phyloP scores from a whole-genome alignment of 495 filamentous ascomycete species.

The Penicillium arizonense region DNA sequence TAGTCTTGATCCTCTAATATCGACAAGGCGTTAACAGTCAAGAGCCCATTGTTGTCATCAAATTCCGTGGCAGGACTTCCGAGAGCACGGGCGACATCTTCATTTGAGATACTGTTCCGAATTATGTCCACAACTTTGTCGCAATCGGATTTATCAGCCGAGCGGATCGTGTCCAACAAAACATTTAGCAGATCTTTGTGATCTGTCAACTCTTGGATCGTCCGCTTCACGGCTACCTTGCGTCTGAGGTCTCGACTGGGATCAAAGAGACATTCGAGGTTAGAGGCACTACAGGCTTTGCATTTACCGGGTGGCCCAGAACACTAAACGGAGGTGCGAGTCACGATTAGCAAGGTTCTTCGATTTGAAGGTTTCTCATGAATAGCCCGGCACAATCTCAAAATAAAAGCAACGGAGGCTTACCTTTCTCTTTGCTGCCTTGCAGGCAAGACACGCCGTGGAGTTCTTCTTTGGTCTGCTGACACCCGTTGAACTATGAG shows the following conservation, averaged over 20 bases:
- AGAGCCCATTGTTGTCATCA: conserved; percentile 14
- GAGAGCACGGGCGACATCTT: conserved; percentile 24
- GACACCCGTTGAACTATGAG: conserved; percentile 17
- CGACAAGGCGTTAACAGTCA: conserved; percentile 3
- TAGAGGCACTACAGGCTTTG: conserved; percentile 32
- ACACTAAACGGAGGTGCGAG: conserved; percentile 27
- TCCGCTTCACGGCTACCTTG: conserved; percentile 39
- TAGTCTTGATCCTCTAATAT: conserved; percentile 12
- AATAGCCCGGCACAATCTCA: background rate
- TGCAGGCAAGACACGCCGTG: conserved; percentile 40
- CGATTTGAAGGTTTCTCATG: background rate
- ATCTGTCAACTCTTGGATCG: conserved; percentile 34
- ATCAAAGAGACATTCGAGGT: conserved; percentile 39
- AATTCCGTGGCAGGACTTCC: conserved; percentile 16
- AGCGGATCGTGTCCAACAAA: conserved; percentile 29
- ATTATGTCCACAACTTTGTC: conserved; percentile 27
- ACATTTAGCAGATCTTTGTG: conserved; percentile 31
- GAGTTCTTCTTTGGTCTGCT: conserved; percentile 40
- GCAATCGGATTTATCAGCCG: conserved; percentile 21
- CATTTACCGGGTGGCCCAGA: conserved; percentile 38
- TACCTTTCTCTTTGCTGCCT: conserved; percentile 45
- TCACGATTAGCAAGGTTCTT: background rate
- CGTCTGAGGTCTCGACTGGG: conserved; percentile 38
- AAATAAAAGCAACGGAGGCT: background rate
- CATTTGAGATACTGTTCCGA: conserved; percentile 19